Evolutionary conservation across 176 grass and related monocot genomes (phyloP).

Genomic region (Oryza punctata): DNA sequence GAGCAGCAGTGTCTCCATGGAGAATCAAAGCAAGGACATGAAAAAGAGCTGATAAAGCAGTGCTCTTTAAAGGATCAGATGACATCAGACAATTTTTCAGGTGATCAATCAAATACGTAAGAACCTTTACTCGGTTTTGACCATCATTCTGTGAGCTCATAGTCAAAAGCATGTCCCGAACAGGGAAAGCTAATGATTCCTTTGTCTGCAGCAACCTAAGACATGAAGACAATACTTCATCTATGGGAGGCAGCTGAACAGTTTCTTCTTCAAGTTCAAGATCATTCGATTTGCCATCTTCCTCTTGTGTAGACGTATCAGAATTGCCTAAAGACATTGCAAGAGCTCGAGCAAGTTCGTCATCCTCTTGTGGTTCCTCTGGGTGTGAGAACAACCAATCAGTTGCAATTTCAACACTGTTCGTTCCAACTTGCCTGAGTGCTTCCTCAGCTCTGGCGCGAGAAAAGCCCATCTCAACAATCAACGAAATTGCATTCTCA

Average conservation of each 20-base stretch:
- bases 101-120: conserved; percentile 88
- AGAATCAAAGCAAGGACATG: conserved; percentile 97
- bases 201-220: conserved; percentile 73
- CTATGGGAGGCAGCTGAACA: conserved; percentile 76
- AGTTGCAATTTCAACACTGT: conserved; percentile 96
- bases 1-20: conserved; percentile 78
- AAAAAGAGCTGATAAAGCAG: conserved; percentile 68
- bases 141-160: conserved; percentile 95
- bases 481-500: conserved; percentile 86
- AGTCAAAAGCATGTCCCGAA: conserved; percentile 88
- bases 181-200: conserved; percentile 85
- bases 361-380: conserved; percentile 94
- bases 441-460: conserved; percentile 94
- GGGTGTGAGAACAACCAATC: conserved; percentile 98
- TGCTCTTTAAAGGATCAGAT: conserved; percentile 53
- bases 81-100: conserved; percentile 59
- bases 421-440: conserved; percentile 85
- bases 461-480: conserved; percentile 98
- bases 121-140: conserved; percentile 76
- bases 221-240: conserved; percentile 89
- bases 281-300: conserved; percentile 52
- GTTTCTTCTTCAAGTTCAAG: conserved; percentile 77
- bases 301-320: conserved; percentile 66
- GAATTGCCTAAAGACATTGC: conserved; percentile 93
- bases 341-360: conserved; percentile 95